Evolutionary conservation across 257 asterid genomes (phyloP).

Genomic region (Solanum chilense): DNA sequence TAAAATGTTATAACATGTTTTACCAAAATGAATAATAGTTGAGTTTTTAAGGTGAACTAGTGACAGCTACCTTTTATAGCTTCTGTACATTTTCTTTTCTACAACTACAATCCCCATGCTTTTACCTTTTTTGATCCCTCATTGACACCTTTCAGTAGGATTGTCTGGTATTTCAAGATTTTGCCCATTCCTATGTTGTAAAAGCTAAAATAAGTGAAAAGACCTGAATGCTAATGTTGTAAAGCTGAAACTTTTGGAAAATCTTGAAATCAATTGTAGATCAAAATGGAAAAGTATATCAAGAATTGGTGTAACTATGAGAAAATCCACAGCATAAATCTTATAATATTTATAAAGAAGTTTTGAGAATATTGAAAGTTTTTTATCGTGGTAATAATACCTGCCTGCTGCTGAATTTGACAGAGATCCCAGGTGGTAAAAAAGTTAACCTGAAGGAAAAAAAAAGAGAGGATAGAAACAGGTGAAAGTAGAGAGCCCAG

Average conservation of each 20-base stretch:
- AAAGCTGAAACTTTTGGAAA: background rate
- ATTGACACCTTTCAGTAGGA: background rate
- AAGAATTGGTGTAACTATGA: background rate
- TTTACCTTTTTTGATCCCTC: background rate
- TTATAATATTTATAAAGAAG: background rate
- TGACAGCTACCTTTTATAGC: conserved; percentile 8
- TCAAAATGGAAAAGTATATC: background rate
- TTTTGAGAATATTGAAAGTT: background rate
- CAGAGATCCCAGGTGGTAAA: background rate
- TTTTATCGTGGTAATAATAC: background rate
- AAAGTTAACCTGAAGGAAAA: background rate
- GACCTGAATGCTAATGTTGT: background rate
- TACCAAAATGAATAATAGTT: background rate
- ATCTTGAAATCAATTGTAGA: background rate
- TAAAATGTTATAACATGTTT: background rate
- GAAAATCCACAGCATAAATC: background rate
- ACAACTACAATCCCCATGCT: conserved; percentile 49
- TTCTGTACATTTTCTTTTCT: conserved; percentile 15
- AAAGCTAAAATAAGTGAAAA: background rate
- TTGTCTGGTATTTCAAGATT: background rate
- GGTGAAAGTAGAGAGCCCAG: background rate
- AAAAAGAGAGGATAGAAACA: background rate
- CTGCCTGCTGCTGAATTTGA: background rate
- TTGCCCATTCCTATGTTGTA: background rate
- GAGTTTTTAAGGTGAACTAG: conserved; percentile 46